Percentiles rank a stretch among this genome's conserved stretches.
These are phyloP conservation scores for Podospora tetraspora DNA, from an alignment of 495 filamentous ascomycete genomes.

Conservation along the genomic window DNA sequence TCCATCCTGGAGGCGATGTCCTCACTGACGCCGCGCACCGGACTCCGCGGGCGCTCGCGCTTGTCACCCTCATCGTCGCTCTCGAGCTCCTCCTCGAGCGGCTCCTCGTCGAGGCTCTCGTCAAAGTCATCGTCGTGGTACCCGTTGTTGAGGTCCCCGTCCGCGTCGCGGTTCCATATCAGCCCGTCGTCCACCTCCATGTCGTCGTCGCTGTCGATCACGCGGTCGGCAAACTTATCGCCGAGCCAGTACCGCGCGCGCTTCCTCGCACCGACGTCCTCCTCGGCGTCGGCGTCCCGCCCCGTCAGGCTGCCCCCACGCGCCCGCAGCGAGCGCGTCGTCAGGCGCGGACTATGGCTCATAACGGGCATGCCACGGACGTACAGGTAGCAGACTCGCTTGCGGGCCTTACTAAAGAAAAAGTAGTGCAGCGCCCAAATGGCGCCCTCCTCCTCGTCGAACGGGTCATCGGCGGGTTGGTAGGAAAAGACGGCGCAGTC, in stretches of 20 bases:
- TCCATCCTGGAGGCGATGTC: conserved; percentile 71
- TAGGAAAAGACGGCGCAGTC: conserved; percentile 84
- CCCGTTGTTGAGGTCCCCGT: conserved; percentile 46
- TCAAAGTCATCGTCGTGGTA: conserved; percentile 46
- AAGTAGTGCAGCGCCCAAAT: conserved; percentile 96
- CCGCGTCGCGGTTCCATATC: conserved; percentile 47
- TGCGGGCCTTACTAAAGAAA: conserved; percentile 89
- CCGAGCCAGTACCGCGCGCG: conserved; percentile 59
- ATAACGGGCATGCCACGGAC: conserved; percentile 79
- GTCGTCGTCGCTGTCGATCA: conserved; percentile 40
- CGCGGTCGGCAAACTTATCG: conserved; percentile 46
- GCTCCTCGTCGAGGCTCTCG: conserved; percentile 46
- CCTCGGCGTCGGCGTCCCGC: conserved; percentile 9
- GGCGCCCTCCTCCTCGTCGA: conserved; percentile 82
- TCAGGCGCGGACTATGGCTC: conserved; percentile 55
- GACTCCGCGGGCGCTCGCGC: conserved; percentile 44
- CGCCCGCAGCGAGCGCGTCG: conserved; percentile 22
- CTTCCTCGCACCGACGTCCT: conserved; percentile 13
- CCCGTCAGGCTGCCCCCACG: conserved; percentile 12
- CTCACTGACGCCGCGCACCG: conserved; percentile 64
- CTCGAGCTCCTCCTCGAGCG: conserved; percentile 46
- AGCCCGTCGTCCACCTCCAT: conserved; percentile 39
- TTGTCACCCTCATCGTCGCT: conserved; percentile 38
- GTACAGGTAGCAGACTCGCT: conserved; percentile 93
- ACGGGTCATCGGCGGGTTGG: conserved; percentile 74